Evolutionary conservation across 495 filamentous ascomycete genomes (phyloP).

Genomic region (Aspergillus haitiensis): DNA sequence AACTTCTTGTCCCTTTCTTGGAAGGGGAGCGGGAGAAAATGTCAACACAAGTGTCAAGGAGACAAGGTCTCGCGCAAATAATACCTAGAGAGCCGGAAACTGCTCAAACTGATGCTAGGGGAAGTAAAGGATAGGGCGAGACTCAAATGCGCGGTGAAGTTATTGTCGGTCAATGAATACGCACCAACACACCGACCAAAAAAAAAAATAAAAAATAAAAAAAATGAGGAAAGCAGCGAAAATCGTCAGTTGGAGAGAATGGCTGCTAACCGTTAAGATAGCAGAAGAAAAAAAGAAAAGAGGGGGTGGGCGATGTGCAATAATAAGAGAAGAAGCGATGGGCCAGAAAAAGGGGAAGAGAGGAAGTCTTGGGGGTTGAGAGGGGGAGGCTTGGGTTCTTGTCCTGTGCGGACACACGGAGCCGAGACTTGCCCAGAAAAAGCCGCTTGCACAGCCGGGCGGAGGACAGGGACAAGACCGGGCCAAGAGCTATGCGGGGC

Average conservation of each 20-base stretch:
- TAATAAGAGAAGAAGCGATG: slow-evolving; percentile 21
- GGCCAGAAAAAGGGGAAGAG: slow-evolving; percentile 24
- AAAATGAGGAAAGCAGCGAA: slow-evolving; percentile 4
- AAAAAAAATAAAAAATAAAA: neutral
- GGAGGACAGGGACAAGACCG: slow-evolving; percentile 37
- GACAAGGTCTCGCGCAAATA: slow-evolving; percentile 3
- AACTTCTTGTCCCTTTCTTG: slow-evolving; percentile 30
- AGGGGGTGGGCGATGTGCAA: slow-evolving; percentile 17
- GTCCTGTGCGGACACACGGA: slow-evolving; percentile 24
- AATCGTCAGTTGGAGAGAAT: slow-evolving; percentile 3
- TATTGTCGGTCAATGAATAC: slow-evolving; percentile 14
- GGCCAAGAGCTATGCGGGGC: slow-evolving; percentile 36
- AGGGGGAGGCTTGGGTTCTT: slow-evolving; percentile 28
- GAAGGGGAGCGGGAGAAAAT: slow-evolving; percentile 25
- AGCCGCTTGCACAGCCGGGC: slow-evolving; percentile 37
- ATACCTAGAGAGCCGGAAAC: neutral
- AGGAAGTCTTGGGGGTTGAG: slow-evolving; percentile 33
- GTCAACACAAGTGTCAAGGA: slow-evolving; percentile 15
- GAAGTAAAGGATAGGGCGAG: neutral
- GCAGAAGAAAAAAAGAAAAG: slow-evolving; percentile 13
- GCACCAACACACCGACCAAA: slow-evolving; percentile 8
- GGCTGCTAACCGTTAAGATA: slow-evolving; percentile 1
- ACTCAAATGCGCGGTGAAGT: slow-evolving; percentile 8
- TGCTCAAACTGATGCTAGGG: neutral
- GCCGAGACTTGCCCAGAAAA: slow-evolving; percentile 49